phyloP scores from a whole-genome alignment of 2,329 filamentous ascomycete genomes.

The Hymenotorrendiella dingleyae region DNA sequence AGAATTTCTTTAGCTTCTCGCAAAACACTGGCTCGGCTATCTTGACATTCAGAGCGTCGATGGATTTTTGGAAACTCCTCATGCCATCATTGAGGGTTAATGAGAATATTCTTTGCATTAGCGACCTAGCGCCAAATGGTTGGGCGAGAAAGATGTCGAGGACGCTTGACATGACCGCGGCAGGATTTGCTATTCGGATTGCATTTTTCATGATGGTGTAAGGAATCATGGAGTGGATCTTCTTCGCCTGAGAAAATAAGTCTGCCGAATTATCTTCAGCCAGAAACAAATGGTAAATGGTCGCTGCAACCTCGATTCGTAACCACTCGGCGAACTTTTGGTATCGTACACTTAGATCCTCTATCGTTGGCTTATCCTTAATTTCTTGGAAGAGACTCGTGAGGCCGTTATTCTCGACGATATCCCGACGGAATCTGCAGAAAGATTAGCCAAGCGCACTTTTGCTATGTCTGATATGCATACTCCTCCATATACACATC shows the following conservation, averaged over 20 bases:
- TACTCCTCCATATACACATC: constrained; percentile 97
- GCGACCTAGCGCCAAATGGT: constrained; percentile 81
- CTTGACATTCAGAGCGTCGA: constrained; percentile 69
- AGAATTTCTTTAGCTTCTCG: constrained; percentile 75
- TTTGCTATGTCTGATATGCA: constrained; percentile 31
- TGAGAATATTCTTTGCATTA: constrained; percentile 92
- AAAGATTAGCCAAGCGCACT: constrained; percentile 10
- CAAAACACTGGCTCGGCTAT: constrained; percentile 77
- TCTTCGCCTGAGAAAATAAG: constrained; percentile 86
- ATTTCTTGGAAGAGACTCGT: constrained; percentile 92
- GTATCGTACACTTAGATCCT: constrained; percentile 88
- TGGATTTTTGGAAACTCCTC: constrained; percentile 75
- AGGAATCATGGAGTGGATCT: constrained; percentile 90
- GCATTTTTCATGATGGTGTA: constrained; percentile 94
- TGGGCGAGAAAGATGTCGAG: constrained; percentile 94
- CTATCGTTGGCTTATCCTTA: constrained; percentile 79
- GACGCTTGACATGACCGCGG: constrained; percentile 92
- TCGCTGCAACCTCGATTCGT: constrained; percentile 92
- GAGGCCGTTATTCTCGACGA: constrained; percentile 70
- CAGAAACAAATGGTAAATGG: constrained; percentile 93
- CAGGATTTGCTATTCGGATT: constrained; percentile 92
- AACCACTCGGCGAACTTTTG: constrained; percentile 98
- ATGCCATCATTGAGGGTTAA: constrained; percentile 90
- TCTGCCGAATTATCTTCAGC: constrained; percentile 98
- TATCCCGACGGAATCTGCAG: constrained; percentile 56